These are phyloP conservation scores for Phytophthora foliorum DNA, from an alignment of 352 stramenopile genomes.

Conservation along the genomic window DNA sequence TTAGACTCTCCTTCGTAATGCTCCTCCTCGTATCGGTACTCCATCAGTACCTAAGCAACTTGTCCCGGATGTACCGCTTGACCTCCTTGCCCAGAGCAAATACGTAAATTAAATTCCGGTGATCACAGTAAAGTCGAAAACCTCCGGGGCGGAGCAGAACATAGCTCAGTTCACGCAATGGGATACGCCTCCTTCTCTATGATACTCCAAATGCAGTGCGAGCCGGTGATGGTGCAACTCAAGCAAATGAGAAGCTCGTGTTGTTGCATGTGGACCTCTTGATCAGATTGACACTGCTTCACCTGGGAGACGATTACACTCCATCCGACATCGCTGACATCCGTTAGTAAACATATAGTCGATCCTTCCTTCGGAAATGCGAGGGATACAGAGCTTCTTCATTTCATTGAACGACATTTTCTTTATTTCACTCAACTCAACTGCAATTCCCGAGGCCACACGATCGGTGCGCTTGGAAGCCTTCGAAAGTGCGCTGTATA, in stretches of 20 bases:
- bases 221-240: background rate
- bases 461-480: too few species aligned
- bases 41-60: constrained; percentile 3
- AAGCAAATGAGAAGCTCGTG: constrained; percentile 8
- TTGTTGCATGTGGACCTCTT: constrained; percentile 5
- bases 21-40: constrained; percentile 15
- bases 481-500: too few species aligned
- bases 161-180: constrained; percentile 6
- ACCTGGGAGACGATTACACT: background rate
- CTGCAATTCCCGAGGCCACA: too few species aligned
- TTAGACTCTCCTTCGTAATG: constrained; percentile 10
- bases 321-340: too few species aligned
- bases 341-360: background rate
- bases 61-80: constrained; percentile 5
- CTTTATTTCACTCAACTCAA: too few species aligned
- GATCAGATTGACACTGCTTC: background rate
- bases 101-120: constrained; percentile 6
- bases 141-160: background rate
- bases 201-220: constrained; percentile 16
- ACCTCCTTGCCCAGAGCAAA: constrained; percentile 15
- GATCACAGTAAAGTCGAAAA: constrained; percentile 7
- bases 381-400: too few species aligned
- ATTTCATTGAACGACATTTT: too few species aligned
- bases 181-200: constrained; percentile 15
- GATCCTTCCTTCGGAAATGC: too few species aligned